A percentile compares a stretch with the other conserved stretches of the same genome.
Evolutionary conservation across 2,329 filamentous ascomycete genomes (phyloP).

Genomic region (Cadophora gregata): DNA sequence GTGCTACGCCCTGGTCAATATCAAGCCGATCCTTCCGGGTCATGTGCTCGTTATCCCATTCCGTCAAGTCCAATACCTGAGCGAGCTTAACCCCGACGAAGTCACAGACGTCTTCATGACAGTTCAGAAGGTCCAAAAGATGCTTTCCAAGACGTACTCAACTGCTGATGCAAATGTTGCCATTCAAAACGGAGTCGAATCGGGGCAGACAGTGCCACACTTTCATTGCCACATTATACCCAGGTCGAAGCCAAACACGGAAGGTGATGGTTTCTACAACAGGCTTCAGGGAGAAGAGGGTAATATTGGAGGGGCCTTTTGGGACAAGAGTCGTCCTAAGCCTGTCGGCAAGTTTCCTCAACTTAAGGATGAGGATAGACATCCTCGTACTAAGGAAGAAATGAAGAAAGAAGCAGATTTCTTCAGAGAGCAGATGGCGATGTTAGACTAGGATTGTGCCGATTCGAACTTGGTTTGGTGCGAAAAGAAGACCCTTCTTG

Average conservation of each 20-base stretch:
- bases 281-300: constrained; percentile 85
- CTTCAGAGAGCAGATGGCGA: constrained; percentile 40
- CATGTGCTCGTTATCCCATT: constrained; percentile 90
- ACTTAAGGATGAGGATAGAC: constrained; percentile 74
- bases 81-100: constrained; percentile 41
- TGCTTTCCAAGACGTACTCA: constrained; percentile 67
- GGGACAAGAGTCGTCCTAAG: constrained; percentile 58
- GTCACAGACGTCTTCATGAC: constrained; percentile 82
- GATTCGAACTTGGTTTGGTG: too few relatives aligned
- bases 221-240: constrained; percentile 94
- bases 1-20: constrained; percentile 90
- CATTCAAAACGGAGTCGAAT: constrained; percentile 89
- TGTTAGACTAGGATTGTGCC: constrained; percentile 18
- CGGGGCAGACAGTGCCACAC: constrained; percentile 93
- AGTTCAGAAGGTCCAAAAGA: constrained; percentile 80
- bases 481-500: too few relatives aligned
- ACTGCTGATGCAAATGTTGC: constrained; percentile 77
- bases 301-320: constrained; percentile 76
- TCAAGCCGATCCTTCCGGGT: constrained; percentile 91
- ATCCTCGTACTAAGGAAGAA: constrained; percentile 70
- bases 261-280: constrained; percentile 79
- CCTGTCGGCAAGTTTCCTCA: constrained; percentile 63
- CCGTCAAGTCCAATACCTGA: constrained; percentile 69
- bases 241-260: constrained; percentile 59
- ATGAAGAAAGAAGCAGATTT: constrained; percentile 78